phyloP scores from a whole-genome alignment of 2,329 filamentous ascomycete genomes.

The Calycina herbarum region DNA sequence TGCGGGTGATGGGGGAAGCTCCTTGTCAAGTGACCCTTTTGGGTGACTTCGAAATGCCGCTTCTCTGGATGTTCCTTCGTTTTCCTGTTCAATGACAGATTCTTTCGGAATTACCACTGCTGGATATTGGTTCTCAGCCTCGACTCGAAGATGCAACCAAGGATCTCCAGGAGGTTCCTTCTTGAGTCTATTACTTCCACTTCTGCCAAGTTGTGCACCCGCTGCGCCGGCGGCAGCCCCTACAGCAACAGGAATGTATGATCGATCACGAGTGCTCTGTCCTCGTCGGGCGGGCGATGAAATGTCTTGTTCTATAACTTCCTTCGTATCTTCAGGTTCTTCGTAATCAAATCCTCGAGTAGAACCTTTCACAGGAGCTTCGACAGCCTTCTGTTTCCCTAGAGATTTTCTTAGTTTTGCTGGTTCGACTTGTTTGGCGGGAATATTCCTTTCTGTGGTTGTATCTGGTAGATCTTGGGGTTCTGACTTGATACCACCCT shows the following conservation, averaged over 20 bases:
- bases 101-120: slow-evolving; percentile 33
- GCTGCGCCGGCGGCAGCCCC: slow-evolving; percentile 27
- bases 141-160: slow-evolving; percentile 46
- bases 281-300: slow-evolving; percentile 46
- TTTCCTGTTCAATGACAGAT: slow-evolving; percentile 22
- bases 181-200: slow-evolving; percentile 58
- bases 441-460: slow-evolving; percentile 35
- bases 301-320: slow-evolving; percentile 13
- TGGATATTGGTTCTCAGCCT: slow-evolving; percentile 44
- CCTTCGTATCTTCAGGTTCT: slow-evolving; percentile 17
- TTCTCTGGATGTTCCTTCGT: slow-evolving; percentile 22
- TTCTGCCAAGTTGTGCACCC: slow-evolving; percentile 40
- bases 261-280: slow-evolving; percentile 61
- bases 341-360: slow-evolving; percentile 31
- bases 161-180: slow-evolving; percentile 58
- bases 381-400: slow-evolving; percentile 28
- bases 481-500: slow-evolving; percentile 22
- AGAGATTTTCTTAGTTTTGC: slow-evolving; percentile 38
- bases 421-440: slow-evolving; percentile 38
- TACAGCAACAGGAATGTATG: slow-evolving; percentile 40
- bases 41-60: slow-evolving; percentile 25
- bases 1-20: slow-evolving; percentile 24
- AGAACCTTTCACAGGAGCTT: slow-evolving; percentile 16
- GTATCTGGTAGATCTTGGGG: slow-evolving; percentile 26
- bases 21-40: slow-evolving; percentile 24